Base-by-base conservation (phyloP, 2,329 filamentous ascomycete species). In the Alternaria ventricosa region DNA sequence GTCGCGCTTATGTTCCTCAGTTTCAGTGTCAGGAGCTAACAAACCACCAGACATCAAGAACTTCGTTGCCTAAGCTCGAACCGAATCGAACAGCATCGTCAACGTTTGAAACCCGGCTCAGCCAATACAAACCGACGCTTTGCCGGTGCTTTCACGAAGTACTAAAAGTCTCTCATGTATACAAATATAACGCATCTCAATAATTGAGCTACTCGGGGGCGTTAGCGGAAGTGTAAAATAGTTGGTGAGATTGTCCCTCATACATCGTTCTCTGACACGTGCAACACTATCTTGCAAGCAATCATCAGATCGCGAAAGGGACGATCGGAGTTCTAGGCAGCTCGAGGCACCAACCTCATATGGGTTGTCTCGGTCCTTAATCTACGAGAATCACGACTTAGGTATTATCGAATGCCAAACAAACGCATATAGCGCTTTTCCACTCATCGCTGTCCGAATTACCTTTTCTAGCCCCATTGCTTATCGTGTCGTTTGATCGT, bases 1-100 rank as follows among this genome's bases (percentile, higher is more conserved):
- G 76, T 77, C 9, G 15, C 25, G 11, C 51, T 15, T 7, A 11
- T 13, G 45, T 44, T 28, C 6, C 44, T 25, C 28, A 18, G 6
- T 30, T 28, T 9, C 12, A n/a, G 9, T 41, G 10, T 3, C 23
- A 18, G 9, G 68, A 46, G 41, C 73, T 78, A 72, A 78, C 64
- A 12, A 18, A 36, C 12, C n/a, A 13, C 47, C 64, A 87, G 92
- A 92, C 78, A 87, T 97, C 82, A 96, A 95, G 89, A 84, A 83
- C 67, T 97, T 98, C 78, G 85, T 97, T 71, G 90, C 92, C 79
- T 84, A 82, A 73, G 56, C 46, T 20, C 23, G 10, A 30, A 20
- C 11, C n/a, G 23, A 12, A 25, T 46, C 27, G 43, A 53, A 33
- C 43, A 13, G 18, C 27, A 33, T 30, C 8, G 15, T 6, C 15